Base-by-base conservation (phyloP, 352 stramenopile genomes). In the Phytophthora colocasiae region DNA sequence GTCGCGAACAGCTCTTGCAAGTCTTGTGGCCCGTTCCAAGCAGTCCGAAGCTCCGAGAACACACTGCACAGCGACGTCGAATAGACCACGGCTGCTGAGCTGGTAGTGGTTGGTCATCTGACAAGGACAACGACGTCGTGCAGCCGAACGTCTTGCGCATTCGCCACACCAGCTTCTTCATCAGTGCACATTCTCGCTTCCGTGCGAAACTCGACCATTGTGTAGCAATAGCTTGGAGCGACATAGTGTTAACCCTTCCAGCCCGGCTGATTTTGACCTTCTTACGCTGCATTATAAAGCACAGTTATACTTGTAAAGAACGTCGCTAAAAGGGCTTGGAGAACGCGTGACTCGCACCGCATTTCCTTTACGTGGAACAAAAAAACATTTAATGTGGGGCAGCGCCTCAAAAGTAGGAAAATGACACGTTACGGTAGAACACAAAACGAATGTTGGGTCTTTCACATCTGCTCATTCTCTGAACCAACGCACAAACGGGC, bases 151-250 rank as follows among this genome's bases (percentile, higher is more conserved):
- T 63, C 41, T 58, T 68, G 58, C 47, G 71, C 67, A 54, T 69
- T 29, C 59, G 46, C 46, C 46, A 53, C 46, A 53, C 46, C 14
- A 81, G 47, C 34, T 81, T 81, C 56, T 78, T 78, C 69, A 76
- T 73, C 7, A 65, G 39, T 3, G 69, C 58, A 34, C 66, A 75
- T 27, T 75, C 40, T 7, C 39, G 39, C n/a, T 66, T 50, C 11
- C 52, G 60, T 2, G 63, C 29, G 22, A 77, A 65, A 3, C 63
- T 65, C 22, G 55, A 27, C 19, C 66, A 63, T 9, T 69, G 59
- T 17, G 61, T 48, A 1, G 66, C 39, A n/a, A 70, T 65, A n/a
- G 69, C 43, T 22, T 69, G 51, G 1, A 71, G 67, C 2, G 57
- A 66, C 40, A 73, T 46, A 3, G 44, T 65, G 58, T 65, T 68